These are phyloP conservation scores for Staphylotrichum longicolle DNA, from an alignment of 495 filamentous ascomycete genomes.

Conservation along the genomic window DNA sequence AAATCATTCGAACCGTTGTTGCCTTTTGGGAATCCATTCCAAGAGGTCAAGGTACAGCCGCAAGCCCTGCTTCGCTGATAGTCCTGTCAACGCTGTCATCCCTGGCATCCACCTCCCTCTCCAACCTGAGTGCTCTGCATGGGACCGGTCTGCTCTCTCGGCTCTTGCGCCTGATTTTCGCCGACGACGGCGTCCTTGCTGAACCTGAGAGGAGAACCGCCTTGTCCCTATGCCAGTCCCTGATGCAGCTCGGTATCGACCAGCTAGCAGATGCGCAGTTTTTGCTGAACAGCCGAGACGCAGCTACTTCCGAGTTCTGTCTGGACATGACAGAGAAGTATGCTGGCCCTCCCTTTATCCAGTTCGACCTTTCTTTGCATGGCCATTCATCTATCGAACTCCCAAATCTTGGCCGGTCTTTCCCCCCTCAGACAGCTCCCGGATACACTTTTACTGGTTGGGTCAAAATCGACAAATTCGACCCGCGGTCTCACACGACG, in stretches of 20 bases:
- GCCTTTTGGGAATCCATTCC: conserved; percentile 65
- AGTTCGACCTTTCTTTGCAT: conserved; percentile 87
- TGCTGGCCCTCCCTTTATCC: conserved; percentile 75
- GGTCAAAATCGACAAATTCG: conserved; percentile 84
- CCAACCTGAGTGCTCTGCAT: conserved; percentile 76
- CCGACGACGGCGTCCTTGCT: conserved; percentile 42
- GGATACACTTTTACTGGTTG: conserved; percentile 90
- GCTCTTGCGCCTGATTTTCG: conserved; percentile 68
- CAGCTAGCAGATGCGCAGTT: conserved; percentile 74
- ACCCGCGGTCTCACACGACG: conserved; percentile 81
- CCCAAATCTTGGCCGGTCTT: conserved; percentile 73
- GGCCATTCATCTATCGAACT: conserved; percentile 89
- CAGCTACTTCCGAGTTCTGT: conserved; percentile 67
- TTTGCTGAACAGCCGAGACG: conserved; percentile 63
- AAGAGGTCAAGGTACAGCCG: conserved; percentile 37
- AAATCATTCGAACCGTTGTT: conserved; percentile 61
- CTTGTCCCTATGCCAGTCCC: conserved; percentile 54
- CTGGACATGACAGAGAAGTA: conserved; percentile 68
- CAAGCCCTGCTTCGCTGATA: conserved; percentile 56
- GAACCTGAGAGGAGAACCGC: conserved; percentile 57
- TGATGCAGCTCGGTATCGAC: conserved; percentile 69
- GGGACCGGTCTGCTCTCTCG: conserved; percentile 70
- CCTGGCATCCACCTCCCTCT: conserved; percentile 58
- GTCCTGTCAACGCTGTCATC: conserved; percentile 55
- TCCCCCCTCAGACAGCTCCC: conserved; percentile 66